Evolutionary conservation across 352 stramenopile genomes (phyloP).

Genomic region (Phytopythium cucurbitacearum): DNA sequence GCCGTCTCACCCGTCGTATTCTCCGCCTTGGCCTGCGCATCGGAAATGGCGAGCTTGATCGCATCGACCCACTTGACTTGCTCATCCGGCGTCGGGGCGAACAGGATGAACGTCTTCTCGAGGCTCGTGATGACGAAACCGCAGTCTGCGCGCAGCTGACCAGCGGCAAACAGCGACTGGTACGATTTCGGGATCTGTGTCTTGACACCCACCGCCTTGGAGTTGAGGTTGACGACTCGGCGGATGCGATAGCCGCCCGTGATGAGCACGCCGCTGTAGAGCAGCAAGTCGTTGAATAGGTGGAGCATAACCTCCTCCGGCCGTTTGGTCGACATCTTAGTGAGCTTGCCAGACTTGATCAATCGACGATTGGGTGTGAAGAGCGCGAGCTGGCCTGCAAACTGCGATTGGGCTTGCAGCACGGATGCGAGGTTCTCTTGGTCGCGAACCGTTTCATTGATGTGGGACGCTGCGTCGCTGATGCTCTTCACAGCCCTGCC

Average conservation of each 20-base stretch:
- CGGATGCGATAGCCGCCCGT: constrained; percentile 71
- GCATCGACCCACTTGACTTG: constrained; percentile 53
- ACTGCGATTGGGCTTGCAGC: constrained; percentile 73
- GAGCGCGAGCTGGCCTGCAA: constrained; percentile 61
- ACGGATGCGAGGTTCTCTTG: constrained; percentile 82
- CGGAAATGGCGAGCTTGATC: constrained; percentile 48
- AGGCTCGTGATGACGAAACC: constrained; percentile 74
- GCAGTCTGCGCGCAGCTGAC: constrained; percentile 43
- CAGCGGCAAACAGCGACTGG: constrained; percentile 37
- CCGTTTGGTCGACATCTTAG: constrained; percentile 81
- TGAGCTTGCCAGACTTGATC: constrained; percentile 61
- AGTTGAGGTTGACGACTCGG: constrained; percentile 64
- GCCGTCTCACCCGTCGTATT: constrained; percentile 28
- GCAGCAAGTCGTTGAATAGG: constrained; percentile 82
- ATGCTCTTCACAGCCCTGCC: constrained; percentile 54
- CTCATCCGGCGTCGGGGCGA: constrained; percentile 40
- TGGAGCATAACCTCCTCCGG: constrained; percentile 82
- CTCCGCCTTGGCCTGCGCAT: constrained; percentile 31
- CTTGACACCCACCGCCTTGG: constrained; percentile 67
- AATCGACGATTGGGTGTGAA: constrained; percentile 62
- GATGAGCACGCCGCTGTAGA: constrained; percentile 77
- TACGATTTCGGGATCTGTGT: constrained; percentile 48
- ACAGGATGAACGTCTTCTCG: constrained; percentile 83
- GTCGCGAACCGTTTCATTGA: constrained; percentile 82
- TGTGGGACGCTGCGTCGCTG: constrained; percentile 55